Base-by-base conservation (phyloP, 2,329 filamentous ascomycete species). In the Coleophoma eucalyptorum region DNA sequence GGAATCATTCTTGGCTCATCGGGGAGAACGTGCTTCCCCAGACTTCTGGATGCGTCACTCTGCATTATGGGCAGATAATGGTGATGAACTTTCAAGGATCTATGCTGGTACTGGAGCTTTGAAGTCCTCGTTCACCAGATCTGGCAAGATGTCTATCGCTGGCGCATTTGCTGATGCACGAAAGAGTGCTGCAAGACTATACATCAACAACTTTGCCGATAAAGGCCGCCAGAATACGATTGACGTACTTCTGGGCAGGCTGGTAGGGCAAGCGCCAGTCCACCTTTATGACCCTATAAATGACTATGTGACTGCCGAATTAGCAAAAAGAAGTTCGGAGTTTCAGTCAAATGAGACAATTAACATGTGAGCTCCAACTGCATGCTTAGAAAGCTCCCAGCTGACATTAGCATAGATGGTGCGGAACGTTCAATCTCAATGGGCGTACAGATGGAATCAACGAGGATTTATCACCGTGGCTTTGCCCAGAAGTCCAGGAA, bases 201-300 rank as follows among this genome's bases (percentile, higher is more conserved):
- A 97, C 65, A 93, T 97, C 72, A 99, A 99, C 72, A 97, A 97
- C 65, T 97, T 99, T 66, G 83, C 91, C 8, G 94, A 99, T 67
- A 96, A 96, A 58, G 89, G 86, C 19, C 80, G 91, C 43, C 94
- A 99, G 66, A 92, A 90, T 59, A 97, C 90, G 1, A 97, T 99
- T 58, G 94, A 99, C 68, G 86, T 96, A 72, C 78, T 99, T 5
- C 77, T 99, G 5, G 93, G 93, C 3, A 81, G 91, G 49, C 72
- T 96, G 38, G 86, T 96, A 52, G 89, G 90, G 21, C 93, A 97
- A 67, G 73, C 78, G 1, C 84, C 90, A 1, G 93, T 97, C 4
- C 83, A 92, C 65, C 74, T 99, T 1, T 96, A 89, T 65, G 94
- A 99, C 66, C 94, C 94, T 2, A 89, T 97, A 61, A 97, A 93